A percentile compares a stretch with the other conserved stretches of the same genome.
Conservation (phyloP, 371 early-diverging fungal genomes). For the Capillidium heterosporum region DNA sequence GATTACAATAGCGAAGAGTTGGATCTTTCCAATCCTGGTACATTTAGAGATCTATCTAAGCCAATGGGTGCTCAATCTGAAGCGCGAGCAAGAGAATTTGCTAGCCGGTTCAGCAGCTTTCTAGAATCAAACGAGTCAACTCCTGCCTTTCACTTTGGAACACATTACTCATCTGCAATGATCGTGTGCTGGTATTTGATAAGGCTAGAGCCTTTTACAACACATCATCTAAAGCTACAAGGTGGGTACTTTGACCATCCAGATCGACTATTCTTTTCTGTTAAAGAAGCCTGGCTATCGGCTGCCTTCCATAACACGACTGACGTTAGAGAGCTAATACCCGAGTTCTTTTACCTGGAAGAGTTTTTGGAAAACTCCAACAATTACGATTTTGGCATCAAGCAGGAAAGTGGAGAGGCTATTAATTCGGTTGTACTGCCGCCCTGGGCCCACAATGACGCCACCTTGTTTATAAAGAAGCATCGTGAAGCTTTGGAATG, state of each 20-base stretch:
- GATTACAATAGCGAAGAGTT: slow-evolving; percentile 45
- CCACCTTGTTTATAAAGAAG: slow-evolving; percentile 68
- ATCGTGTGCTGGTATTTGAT: slow-evolving; percentile 67
- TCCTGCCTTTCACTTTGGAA: slow-evolving; percentile 67
- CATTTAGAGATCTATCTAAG: slow-evolving; percentile 64
- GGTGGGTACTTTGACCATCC: slow-evolving; percentile 83
- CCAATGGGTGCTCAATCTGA: slow-evolving; percentile 72
- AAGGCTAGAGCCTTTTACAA: slow-evolving; percentile 71
- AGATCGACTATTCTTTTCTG: slow-evolving; percentile 41
- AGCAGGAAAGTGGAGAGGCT: slow-evolving; percentile 51
- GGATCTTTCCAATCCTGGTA: slow-evolving; percentile 42
- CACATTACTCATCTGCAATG: slow-evolving; percentile 79
- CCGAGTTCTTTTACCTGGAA: slow-evolving; percentile 77
- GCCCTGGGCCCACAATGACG: slow-evolving; percentile 70
- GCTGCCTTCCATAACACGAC: slow-evolving; percentile 54
- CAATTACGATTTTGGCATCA: slow-evolving; percentile 61
- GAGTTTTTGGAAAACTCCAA: slow-evolving; percentile 71
- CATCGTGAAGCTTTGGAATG: slow-evolving; percentile 85
- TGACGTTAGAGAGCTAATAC: slow-evolving; percentile 76
- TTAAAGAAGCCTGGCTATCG: slow-evolving; percentile 44
- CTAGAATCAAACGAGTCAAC: slow-evolving; percentile 40
- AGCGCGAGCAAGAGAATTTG: slow-evolving; percentile 31
- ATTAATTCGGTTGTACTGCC: slow-evolving; percentile 62
- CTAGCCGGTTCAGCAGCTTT: slow-evolving; percentile 25
- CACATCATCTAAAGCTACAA: slow-evolving; percentile 53